Evolutionary conservation across 2,329 filamentous ascomycete genomes (phyloP), one percentile per base, ranked within the genome.

Genomic region (Fusarium drepaniforme): DNA sequence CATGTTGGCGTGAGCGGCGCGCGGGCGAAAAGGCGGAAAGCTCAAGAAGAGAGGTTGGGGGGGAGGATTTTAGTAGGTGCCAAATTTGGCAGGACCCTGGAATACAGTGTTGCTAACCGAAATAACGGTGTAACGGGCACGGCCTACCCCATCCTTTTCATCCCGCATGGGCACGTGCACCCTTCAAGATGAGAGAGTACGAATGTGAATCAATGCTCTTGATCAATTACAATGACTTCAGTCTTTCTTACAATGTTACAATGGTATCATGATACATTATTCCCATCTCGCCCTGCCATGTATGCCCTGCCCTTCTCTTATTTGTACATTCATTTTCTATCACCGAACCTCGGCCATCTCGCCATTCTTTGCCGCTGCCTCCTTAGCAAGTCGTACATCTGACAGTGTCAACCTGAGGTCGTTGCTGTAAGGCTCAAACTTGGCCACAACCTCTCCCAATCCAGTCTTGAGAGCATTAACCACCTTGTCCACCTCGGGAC

Each of bases 311-410:
- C 46, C 33, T 51, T 37, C n/a, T 51, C 46, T 57, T 40, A 8
- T 51, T 64, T 53, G 25, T 51, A n/a, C 42, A n/a, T 23, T 25
- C 46, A 51, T 51, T 21, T 49, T 57, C 46, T 38, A 76, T 71
- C 73, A 82, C 82, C 68, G 70, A 44, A 74, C 77, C 38, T 81
- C 78, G 68, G 81, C 81, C 67, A 77, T 70, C 73, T 78, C 79
- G 12, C 74, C 67, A 60, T 84, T 82, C 71, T 76, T 79, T 12
- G 77, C 72, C 69, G 79, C 81, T 16, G 77, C 92, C 80, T 95
- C 92, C 81, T 89, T 92, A 6, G 94, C 96, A 67, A 93, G 85
- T 77, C 92, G 88, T 76, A 98, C 86, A 78, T 98, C 96, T 66
- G 88, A 88, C 71, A 89, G 86, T 44, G 87, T 92, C 73, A 98